phyloP scores from a whole-genome alignment of 306 rosid genomes.

The Rosa rugosa region DNA sequence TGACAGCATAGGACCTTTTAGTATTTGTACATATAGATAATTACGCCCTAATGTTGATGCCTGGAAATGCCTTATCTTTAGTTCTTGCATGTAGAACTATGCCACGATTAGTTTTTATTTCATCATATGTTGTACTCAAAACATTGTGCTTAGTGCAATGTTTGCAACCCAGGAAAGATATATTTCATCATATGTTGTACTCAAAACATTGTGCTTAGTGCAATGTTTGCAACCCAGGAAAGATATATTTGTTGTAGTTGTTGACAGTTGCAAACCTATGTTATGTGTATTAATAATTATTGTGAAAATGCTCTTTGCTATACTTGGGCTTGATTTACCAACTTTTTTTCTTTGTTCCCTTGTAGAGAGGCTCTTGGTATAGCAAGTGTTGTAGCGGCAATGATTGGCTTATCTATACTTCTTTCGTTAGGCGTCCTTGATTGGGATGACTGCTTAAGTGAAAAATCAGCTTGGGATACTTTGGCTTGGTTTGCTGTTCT shows the following conservation, averaged over 20 bases:
- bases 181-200: neutral
- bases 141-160: neutral
- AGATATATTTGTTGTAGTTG: neutral
- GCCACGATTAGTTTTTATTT: neutral
- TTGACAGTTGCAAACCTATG: neutral
- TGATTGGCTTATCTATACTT: slow-evolving; percentile 86
- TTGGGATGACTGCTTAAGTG: slow-evolving; percentile 90
- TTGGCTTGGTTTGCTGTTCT: slow-evolving; percentile 93
- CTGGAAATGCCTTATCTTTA: neutral
- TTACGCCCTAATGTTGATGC: neutral
- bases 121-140: neutral
- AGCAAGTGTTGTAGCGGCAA: slow-evolving; percentile 86
- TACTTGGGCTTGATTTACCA: slow-evolving; percentile 15
- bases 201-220: neutral
- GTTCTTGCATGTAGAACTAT: neutral
- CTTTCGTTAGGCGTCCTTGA: slow-evolving; percentile 80
- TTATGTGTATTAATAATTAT: neutral
- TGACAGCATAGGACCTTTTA: neutral
- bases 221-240: neutral
- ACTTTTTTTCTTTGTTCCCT: slow-evolving; percentile 12
- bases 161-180: neutral
- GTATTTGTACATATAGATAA: neutral
- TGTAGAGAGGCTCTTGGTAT: slow-evolving; percentile 75
- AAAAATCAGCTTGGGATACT: slow-evolving; percentile 97
- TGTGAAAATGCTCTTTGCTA: slow-evolving; percentile 13